Evolutionary conservation across 208 protist species (phyloP), one percentile per base, ranked within the genome.

Genomic region (Polymyxa betae): DNA sequence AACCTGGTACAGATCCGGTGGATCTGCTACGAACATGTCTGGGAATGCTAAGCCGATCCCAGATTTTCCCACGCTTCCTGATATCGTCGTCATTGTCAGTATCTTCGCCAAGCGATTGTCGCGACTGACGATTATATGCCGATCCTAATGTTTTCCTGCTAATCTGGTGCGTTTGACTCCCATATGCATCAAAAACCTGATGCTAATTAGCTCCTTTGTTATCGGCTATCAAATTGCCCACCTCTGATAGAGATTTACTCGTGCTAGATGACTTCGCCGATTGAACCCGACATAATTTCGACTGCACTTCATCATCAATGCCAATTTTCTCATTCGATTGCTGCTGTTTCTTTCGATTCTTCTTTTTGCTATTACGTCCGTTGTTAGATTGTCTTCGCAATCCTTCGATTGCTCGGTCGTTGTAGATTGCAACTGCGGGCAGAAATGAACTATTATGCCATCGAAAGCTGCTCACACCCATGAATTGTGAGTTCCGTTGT

Each of bases 381-480:
- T 82, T 35, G 5, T n/a, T 82, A 20, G 72, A 35, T 12, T 40
- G 5, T 20, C 35, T 82, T 16, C 5, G 72, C 35, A 82, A 82
- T 43, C n/a, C 16, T n/a, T 5, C 40, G 35, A 40, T 82, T 5
- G 72, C 72, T 5, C 72, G 5, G 35, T 82, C 35, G 40, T 82
- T 82, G n/a, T 82, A 82, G n/a, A 82, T 82, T 5, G 16, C 72
- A 43, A 82, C 72, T 20, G 72, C 72, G 16, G 72, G 72, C 72
- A 82, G 5, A n/a, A 82, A 82, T 43, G 72, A 82, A 82, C 72
- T 82, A 82, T 82, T 82, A 43, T 82, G 72, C 72, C 72, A 82
- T 40, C 72, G 72, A n/a, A 82, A 82, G 40, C 72, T 82, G 72
- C 40, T 82, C 16, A n/a, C 49, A 29, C 49, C 49, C 5, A 60